phyloP scores from a whole-genome alignment of 345 rosid species.

The Mallotus nudiflorus region DNA sequence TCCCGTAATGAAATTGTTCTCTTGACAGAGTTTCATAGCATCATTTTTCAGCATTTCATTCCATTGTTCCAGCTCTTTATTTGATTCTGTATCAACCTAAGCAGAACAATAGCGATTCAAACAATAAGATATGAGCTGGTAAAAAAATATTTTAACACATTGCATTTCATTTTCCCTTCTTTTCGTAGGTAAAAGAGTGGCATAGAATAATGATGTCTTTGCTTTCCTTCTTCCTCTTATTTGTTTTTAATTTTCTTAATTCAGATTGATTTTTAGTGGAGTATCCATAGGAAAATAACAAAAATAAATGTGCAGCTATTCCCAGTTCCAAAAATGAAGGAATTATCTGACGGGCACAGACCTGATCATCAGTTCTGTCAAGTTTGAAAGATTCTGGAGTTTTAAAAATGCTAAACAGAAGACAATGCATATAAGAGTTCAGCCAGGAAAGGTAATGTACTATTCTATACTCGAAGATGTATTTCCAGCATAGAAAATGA shows the following conservation, averaged over 20 bases:
- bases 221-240: neutral
- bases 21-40: slow-evolving; percentile 84
- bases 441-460: neutral
- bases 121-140: neutral
- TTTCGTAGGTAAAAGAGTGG: too few relatives aligned
- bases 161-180: neutral
- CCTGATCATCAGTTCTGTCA: too few relatives aligned
- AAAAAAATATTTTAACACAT: neutral
- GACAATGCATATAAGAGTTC: neutral
- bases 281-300: neutral
- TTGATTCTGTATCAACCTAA: slow-evolving; percentile 85
- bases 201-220: neutral
- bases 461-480: neutral
- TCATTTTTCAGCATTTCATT: slow-evolving; percentile 88
- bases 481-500: neutral
- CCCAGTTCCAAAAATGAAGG: too few relatives aligned
- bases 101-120: slow-evolving; percentile 7
- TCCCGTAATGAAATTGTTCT: slow-evolving; percentile 88
- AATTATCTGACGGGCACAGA: too few relatives aligned
- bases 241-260: too few relatives aligned
- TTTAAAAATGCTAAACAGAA: neutral
- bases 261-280: neutral
- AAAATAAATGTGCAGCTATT: slow-evolving; percentile 3
- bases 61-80: slow-evolving; percentile 96
- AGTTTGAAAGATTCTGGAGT: neutral